Evolutionary conservation across 257 asterid genomes (phyloP), one percentile per base, ranked within the genome.

Genomic region (Solanum dulcamara): DNA sequence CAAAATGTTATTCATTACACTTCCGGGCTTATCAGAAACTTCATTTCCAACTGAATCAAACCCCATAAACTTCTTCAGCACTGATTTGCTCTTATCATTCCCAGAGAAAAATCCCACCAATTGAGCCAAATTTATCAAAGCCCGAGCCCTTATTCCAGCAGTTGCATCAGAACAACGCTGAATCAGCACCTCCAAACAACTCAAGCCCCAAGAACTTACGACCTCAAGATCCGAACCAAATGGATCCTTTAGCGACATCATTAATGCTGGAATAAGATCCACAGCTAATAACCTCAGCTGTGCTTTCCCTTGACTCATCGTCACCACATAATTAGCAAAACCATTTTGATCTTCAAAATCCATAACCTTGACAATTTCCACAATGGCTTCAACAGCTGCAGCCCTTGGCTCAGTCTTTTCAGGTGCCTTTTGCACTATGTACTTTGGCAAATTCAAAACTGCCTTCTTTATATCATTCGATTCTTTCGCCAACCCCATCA

Each of bases 401-500:
- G 95, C 96, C 86, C 98, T 94, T 4, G 92, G 90, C 77, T 95
- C 99, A 81, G 99, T 92, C 92, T 88, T 95, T 85, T 95, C 98
- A 0, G 98, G 98, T 2, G 98, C 94, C 87, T 93, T 95, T 38
- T 89, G 93, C 55, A 87, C 97, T 87, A 95, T 88, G 85, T 90
- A 93, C 91, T 90, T 96, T 0, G 99, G 97, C 91, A 95, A 90
- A 89, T 96, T 93, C 28, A 88, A 91, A 57, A 96, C 91, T 0
- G 96, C 94, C 70, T 91, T 90, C 89, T 66, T 92, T 44, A 96
- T 88, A 50, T 85, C 93, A 50, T 26, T 83, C 0, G 94, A 94
- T 84, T 66, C 82, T 81, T 86, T 87, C n/a, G 87, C 89, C 92
- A 92, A 84, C 10, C 82, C 81, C 90, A 88, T 86, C 99, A 96